These are phyloP conservation scores for Tothia fuscella DNA, from an alignment of 2,329 filamentous ascomycete species.

Conservation along the genomic window DNA sequence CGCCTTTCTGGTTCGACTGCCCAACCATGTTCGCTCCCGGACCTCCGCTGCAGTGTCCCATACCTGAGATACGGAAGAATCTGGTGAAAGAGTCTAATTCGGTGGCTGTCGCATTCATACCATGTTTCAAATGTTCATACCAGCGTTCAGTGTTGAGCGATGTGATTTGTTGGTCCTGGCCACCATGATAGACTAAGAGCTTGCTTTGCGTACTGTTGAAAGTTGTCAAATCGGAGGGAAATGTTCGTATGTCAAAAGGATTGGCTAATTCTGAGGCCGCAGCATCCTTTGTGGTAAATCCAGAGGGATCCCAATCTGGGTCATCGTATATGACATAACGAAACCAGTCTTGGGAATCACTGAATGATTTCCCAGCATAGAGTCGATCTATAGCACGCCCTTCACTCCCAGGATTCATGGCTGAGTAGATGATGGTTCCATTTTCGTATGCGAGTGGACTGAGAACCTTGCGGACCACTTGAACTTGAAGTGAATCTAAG, in stretches of 20 bases:
- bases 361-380: constrained; percentile 7
- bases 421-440: constrained; percentile 10
- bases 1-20: not conserved
- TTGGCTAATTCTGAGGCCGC: not conserved
- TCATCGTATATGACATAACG: constrained; percentile 6
- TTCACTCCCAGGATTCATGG: constrained; percentile 12
- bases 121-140: not conserved
- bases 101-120: not conserved
- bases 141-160: constrained; percentile 5
- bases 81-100: not conserved
- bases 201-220: constrained; percentile 7
- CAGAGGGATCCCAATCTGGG: constrained; percentile 3
- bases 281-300: constrained; percentile 1
- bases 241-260: constrained; percentile 10
- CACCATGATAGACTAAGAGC: constrained; percentile 8
- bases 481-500: constrained; percentile 1
- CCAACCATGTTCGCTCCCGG: constrained; percentile 9
- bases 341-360: constrained; percentile 8
- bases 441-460: not conserved
- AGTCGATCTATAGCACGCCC: constrained; percentile 7
- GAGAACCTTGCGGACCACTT: constrained; percentile 2
- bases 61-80: constrained; percentile 10
- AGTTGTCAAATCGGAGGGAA: not conserved
- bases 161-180: constrained; percentile 9
- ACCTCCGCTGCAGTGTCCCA: constrained; percentile 7